A percentile compares a stretch with the other conserved stretches of the same genome.
These are phyloP conservation scores for Penicillium psychrofluorescens DNA, from an alignment of 495 filamentous ascomycete species.

Conservation along the genomic window DNA sequence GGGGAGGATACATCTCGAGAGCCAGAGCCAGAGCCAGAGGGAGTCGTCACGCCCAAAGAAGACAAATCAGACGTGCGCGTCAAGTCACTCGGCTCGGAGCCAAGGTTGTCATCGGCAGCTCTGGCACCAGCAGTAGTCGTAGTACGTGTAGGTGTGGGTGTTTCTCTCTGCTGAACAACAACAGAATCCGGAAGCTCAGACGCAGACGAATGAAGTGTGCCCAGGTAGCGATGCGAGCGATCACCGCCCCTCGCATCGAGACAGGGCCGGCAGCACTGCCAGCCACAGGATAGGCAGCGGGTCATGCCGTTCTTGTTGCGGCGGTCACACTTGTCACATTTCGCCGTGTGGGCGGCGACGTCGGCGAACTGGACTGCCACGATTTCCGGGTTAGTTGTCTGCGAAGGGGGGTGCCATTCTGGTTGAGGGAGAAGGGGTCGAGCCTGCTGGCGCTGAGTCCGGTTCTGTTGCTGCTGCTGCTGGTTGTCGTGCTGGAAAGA, in stretches of 20 bases:
- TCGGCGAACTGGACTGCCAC: neutral
- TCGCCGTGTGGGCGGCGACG: slow-evolving; percentile 28
- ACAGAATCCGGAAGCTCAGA: no score
- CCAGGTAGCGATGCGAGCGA: slow-evolving; percentile 13
- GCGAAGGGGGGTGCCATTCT: neutral
- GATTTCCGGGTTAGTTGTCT: neutral
- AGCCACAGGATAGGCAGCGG: slow-evolving; percentile 23
- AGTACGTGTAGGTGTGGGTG: no score
- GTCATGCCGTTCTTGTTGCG: slow-evolving; percentile 25
- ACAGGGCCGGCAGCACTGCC: slow-evolving; percentile 27
- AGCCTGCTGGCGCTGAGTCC: neutral
- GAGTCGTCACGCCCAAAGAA: neutral
- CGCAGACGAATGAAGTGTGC: neutral
- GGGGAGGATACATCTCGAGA: no score
- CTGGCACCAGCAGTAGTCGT: no score
- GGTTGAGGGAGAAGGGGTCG: neutral
- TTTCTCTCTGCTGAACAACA: no score
- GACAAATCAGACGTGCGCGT: neutral
- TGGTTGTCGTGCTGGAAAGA: no score
- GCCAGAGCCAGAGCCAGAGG: no score
- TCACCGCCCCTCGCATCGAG: slow-evolving; percentile 9
- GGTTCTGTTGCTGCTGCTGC: neutral
- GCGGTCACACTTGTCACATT: slow-evolving; percentile 27
- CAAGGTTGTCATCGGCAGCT: no score
- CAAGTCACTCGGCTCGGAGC: no score